These are phyloP conservation scores for Phytopythium ostracodes DNA, from an alignment of 352 stramenopile genomes.

Conservation along the genomic window DNA sequence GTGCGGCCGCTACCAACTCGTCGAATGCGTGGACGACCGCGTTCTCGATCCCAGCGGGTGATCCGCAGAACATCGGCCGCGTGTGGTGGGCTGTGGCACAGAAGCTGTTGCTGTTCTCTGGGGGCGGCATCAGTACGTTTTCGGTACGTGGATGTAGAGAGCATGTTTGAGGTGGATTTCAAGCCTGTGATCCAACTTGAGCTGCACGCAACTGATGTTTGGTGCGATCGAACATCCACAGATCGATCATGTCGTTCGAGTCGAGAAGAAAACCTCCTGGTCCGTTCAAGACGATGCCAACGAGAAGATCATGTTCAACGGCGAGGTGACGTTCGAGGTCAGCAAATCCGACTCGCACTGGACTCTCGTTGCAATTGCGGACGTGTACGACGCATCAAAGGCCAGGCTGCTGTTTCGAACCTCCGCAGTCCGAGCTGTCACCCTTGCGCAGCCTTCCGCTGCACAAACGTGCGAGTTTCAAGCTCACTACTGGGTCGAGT, in stretches of 20 bases:
- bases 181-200: background rate
- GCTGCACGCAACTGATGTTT: background rate
- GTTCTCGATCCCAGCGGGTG: background rate
- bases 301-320: background rate
- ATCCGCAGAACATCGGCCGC: background rate
- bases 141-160: background rate
- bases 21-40: background rate
- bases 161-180: too few relatives aligned
- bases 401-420: conserved; percentile 4
- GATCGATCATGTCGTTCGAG: background rate
- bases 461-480: background rate
- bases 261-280: background rate
- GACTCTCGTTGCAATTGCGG: background rate
- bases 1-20: background rate
- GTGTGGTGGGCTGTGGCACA: background rate
- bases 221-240: background rate
- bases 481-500: conserved; percentile 1
- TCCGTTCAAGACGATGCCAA: background rate
- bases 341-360: background rate
- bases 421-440: background rate
- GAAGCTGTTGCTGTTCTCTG: background rate
- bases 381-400: background rate
- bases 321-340: background rate
- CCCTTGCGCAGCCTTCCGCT: background rate
- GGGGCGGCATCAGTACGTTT: background rate